Base-by-base conservation (phyloP, 2,329 filamentous ascomycete species). In the Sarocladiaceae sp. region DNA sequence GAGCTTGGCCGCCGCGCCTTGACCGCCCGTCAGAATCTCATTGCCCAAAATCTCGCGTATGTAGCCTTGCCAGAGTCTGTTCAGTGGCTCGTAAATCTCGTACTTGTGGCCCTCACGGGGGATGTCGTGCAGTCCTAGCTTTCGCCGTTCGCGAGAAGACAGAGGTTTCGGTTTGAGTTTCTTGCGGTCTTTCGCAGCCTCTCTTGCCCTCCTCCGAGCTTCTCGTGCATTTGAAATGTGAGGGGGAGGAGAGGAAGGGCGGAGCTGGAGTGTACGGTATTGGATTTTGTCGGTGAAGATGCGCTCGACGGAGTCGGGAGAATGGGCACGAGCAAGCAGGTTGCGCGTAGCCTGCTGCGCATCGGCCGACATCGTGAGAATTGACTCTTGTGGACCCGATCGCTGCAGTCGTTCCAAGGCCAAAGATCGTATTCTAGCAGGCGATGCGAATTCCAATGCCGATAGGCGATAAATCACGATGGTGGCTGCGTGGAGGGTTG, bases 231-330 rank as follows among this genome's bases (percentile, higher is more conserved):
- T 76, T 33, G 58, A 16, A 42, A 68, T 66, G 57, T 74, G 53
- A 55, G 79, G 62, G 0, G 73, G 71, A 2, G 88, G 85, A 0
- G 85, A 88, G 18, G 82, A 84, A 6, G 88, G 82, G 33, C 84
- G 81, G 3, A 96, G 78, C 56, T 84, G 80, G 46, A 96, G 80
- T 0, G 88, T 83, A 37, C 88, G 88, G 58, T 88, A 82, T 55
- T 88, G 80, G 60, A 95, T 80, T 64, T 89, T 89, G 51, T 95
- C 87, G 50, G 75, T 73, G 71, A 85, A 91, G 63, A 95, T 86
- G 44, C 80, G 75, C 26, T 71, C 68, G 45, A 82, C 79, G 46
- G 77, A 82, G 51, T 84, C 75, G 20, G 88, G 83, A 2, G 86
- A 83, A 65, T 95, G 88, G 9, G 88, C 88, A 55, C 86, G 82